These are phyloP conservation scores for Chondrus crispus DNA, from an alignment of 23 red algal species.

Conservation along the genomic window DNA sequence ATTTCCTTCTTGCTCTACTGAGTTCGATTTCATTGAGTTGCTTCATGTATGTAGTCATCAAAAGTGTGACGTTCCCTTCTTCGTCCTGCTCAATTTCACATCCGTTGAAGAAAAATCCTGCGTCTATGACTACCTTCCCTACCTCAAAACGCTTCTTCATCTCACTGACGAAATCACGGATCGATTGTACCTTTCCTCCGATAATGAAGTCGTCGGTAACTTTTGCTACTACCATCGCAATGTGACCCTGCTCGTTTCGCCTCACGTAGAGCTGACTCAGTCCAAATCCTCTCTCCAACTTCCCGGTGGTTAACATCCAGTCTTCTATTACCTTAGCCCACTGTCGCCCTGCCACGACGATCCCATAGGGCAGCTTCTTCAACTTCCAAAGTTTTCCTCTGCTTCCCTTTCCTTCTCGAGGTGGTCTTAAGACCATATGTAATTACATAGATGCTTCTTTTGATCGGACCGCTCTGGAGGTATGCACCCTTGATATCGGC, in stretches of 20 bases:
- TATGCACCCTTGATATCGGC: neutral
- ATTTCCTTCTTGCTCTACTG: neutral
- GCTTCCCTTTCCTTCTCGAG: neutral
- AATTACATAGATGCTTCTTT: neutral
- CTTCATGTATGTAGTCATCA: neutral
- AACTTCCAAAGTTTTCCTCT: neutral
- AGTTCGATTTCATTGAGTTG: neutral
- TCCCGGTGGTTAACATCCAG: neutral
- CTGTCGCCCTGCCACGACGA: neutral
- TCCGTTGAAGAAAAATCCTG: neutral
- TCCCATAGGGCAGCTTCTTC: neutral
- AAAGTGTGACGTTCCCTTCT: neutral
- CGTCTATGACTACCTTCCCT: neutral
- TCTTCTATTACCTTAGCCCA: neutral
- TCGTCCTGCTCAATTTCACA: neutral
- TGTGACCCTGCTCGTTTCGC: neutral
- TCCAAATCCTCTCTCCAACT: neutral
- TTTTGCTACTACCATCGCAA: neutral
- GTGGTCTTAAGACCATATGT: too few relatives aligned
- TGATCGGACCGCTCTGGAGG: neutral
- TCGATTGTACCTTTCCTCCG: neutral
- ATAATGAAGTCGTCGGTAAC: neutral
- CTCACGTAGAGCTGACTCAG: neutral
- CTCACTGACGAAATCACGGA: neutral
- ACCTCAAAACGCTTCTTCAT: neutral